phyloP scores from a whole-genome alignment of 129 eudicot genomes.

The Heracleum sosnowskyi region DNA sequence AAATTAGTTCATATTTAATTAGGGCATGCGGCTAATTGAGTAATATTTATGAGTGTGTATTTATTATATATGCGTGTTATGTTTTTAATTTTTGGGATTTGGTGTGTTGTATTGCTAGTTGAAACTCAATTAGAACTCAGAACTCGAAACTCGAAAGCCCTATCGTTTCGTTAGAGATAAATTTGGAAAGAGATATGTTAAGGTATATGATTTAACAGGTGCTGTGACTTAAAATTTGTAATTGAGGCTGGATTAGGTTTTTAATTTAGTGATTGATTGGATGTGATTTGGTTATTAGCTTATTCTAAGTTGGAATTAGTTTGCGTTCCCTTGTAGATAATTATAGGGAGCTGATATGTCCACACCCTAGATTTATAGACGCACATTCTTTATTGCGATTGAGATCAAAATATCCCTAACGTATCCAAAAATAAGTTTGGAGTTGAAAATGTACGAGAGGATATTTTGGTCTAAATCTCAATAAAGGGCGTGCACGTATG shows the following conservation, averaged over 20 bases:
- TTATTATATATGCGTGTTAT: not conserved
- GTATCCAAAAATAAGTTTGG: no score
- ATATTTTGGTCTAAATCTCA: no score
- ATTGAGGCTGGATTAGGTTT: not conserved
- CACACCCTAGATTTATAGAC: no score
- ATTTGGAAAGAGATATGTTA: not conserved
- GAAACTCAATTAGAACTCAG: not conserved
- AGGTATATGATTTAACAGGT: not conserved
- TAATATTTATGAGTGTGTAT: not conserved
- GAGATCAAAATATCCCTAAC: no score
- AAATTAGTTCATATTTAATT: not conserved
- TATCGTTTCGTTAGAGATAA: not conserved
- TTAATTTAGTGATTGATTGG: not conserved
- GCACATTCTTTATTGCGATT: no score
- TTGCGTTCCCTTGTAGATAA: not conserved
- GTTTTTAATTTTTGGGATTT: not conserved
- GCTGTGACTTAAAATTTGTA: not conserved
- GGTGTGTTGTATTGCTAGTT: not conserved
- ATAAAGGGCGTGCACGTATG: no score
- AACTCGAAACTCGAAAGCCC: slow-evolving; percentile 3
- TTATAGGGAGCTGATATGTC: no score
- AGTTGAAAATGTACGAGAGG: no score
- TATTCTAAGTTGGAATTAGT: not conserved
- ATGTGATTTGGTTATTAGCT: not conserved
- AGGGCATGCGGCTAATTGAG: slow-evolving; percentile 3